Evolutionary conservation across 2,329 filamentous ascomycete species (phyloP), one percentile per base, ranked within the genome.

Genomic region (Zasmidium angulare): DNA sequence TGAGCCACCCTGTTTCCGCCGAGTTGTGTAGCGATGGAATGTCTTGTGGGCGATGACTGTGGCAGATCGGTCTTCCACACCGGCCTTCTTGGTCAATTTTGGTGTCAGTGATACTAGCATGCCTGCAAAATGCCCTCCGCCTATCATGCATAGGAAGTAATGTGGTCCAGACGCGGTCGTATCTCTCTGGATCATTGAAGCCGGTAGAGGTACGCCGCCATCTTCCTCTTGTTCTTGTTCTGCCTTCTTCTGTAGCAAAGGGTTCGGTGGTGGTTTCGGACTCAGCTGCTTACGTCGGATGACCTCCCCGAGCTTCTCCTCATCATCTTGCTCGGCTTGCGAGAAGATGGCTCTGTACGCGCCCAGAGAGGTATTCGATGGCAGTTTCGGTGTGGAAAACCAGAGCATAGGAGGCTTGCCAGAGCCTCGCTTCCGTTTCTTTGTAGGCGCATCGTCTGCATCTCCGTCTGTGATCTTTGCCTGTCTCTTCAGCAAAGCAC

Each of bases 131-230:
- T 99, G 95, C 0, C 95, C 95, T 60, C 95, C 95, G 22, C 95
- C 95, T 53, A 99, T 96, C 95, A 99, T 99, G 76, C 93, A 98
- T 50, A 99, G 84, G 72, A 99, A 98, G 52, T 96, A 86, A 72
- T 98, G 93, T 1, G 92, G 91, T 7, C 88, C 87, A 22, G 86
- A 85, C 71, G 88, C 85, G 2, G 80, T 79, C 10, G 83, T 76
- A 1, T 81, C 77, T 9, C 65, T 65, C 29, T 68, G 69, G 11
- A 69, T 59, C 63, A 72, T 69, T 1, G 69, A 66, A 3, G 62
- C 63, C 1, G 83, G 80, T 3, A 85, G 74, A 17, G 80, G 78
- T 1, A 86, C 84, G 50, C 87, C 86, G 58, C 85, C 86, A 40
- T 81, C 76, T 1, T 83, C 78, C 61, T 83, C 75, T 21, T 76